Evolutionary conservation across 805 yeast species (phyloP).

Genomic region (Danielozyma ontarioensis): DNA sequence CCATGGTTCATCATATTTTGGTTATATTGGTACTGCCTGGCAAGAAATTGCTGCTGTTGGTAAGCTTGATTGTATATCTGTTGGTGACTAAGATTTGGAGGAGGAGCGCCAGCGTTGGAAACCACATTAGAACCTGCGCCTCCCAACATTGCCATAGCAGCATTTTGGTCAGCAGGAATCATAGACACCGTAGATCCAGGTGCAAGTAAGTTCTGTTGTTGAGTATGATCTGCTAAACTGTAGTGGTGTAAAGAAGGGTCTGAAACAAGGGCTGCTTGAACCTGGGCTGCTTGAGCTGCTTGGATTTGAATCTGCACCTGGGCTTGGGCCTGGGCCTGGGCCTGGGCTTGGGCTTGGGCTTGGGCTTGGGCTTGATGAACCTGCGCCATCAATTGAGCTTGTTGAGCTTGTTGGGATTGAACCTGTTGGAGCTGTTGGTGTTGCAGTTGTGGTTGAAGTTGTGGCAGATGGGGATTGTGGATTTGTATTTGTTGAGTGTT

Average conservation of each 20-base stretch:
- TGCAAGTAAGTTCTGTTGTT: slow-evolving; percentile 1
- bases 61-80: slow-evolving; percentile 8
- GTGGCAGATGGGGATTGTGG: no score
- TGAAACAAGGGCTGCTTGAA: slow-evolving; percentile 34
- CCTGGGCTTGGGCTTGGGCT: slow-evolving; percentile 4
- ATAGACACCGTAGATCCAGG: no score
- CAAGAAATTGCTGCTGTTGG: slow-evolving; percentile 20
- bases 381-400: slow-evolving; percentile 2
- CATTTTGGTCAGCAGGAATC: neutral
- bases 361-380: slow-evolving; percentile 1
- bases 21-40: slow-evolving; percentile 15
- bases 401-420: slow-evolving; percentile 4
- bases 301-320: slow-evolving; percentile 12
- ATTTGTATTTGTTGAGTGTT: neutral
- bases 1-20: neutral
- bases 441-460: slow-evolving; percentile 4
- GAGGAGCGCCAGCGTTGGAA: slow-evolving; percentile 55
- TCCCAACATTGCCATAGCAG: slow-evolving; percentile 6
- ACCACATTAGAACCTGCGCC: slow-evolving; percentile 42
- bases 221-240: slow-evolving; percentile 5
- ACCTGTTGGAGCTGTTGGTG: slow-evolving; percentile 3
- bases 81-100: slow-evolving; percentile 52
- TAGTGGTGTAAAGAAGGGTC: slow-evolving; percentile 8
- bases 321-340: slow-evolving; percentile 1
- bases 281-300: slow-evolving; percentile 29